Conservation (phyloP, 305 asterid species). For the Plantago coronopus region DNA sequence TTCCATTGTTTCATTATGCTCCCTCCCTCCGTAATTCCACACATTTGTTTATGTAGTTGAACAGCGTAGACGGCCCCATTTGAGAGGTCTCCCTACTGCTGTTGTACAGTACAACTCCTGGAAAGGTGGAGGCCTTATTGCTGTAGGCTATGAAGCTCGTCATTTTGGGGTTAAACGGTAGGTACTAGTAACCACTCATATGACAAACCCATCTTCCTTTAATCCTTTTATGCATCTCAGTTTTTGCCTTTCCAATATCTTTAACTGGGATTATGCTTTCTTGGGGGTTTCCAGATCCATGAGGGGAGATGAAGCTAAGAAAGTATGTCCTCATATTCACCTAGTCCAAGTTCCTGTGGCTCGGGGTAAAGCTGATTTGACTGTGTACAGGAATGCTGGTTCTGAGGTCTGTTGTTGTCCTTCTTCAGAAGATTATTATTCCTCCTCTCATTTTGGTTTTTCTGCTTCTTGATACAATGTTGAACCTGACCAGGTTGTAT, state of each 20-base stretch:
- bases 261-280: slow-evolving; percentile 5
- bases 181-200: background rate
- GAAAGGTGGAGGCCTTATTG: slow-evolving; percentile 96
- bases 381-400: slow-evolving; percentile 79
- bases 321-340: slow-evolving; percentile 79
- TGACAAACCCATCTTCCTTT: too few species aligned
- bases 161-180: slow-evolving; percentile 83
- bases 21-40: too few species aligned
- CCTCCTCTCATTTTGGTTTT: background rate
- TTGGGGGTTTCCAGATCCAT: slow-evolving; percentile 52
- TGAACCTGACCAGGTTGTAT: slow-evolving; percentile 60
- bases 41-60: slow-evolving; percentile 51
- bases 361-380: slow-evolving; percentile 94
- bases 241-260: background rate
- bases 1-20: too few species aligned
- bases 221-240: too few species aligned
- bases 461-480: slow-evolving; percentile 16
- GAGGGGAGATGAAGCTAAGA: slow-evolving; percentile 93
- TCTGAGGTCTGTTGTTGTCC: slow-evolving; percentile 57
- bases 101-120: slow-evolving; percentile 94
- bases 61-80: slow-evolving; percentile 71
- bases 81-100: slow-evolving; percentile 88
- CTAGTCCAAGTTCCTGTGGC: slow-evolving; percentile 97
- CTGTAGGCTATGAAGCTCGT: slow-evolving; percentile 95
- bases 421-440: slow-evolving; percentile 13